Percentiles rank a stretch among this genome's conserved stretches.
phyloP scores from a whole-genome alignment of 768 basidiomycete species.

The Candolleomyces eurysporus region DNA sequence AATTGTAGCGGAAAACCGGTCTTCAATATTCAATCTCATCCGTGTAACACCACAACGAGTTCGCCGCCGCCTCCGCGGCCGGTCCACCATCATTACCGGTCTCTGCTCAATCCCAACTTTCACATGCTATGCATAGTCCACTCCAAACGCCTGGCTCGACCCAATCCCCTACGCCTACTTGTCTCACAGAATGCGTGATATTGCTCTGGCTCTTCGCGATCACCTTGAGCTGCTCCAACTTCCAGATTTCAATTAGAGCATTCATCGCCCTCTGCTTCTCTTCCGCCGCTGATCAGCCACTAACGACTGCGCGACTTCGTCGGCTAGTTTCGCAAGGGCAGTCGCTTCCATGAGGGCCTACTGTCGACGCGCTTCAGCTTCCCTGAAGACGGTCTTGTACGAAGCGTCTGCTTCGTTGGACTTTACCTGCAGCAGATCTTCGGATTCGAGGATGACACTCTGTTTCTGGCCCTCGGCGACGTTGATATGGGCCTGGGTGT shows the following conservation, averaged over 20 bases:
- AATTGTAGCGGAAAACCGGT: too few relatives aligned
- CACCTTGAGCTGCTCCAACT: conserved; percentile 56
- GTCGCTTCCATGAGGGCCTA: conserved; percentile 44
- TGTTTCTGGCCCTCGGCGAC: conserved; percentile 59
- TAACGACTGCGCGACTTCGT: conserved; percentile 41
- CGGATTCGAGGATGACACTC: conserved; percentile 52
- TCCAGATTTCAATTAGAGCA: conserved; percentile 44
- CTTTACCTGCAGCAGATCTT: conserved; percentile 51
- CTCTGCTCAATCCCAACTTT: too few relatives aligned
- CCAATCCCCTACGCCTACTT: conserved; percentile 30
- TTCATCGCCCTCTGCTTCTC: conserved; percentile 38
- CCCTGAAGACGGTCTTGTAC: not conserved
- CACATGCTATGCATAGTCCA: conserved; percentile 48
- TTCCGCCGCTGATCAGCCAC: conserved; percentile 24
- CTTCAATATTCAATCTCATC: too few relatives aligned
- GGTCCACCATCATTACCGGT: too few relatives aligned
- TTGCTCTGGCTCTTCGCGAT: too few relatives aligned
- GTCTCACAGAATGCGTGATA: too few relatives aligned
- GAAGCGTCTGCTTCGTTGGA: conserved; percentile 51
- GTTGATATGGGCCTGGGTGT: conserved; percentile 58
- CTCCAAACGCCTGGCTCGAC: conserved; percentile 38
- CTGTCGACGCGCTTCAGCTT: conserved; percentile 18
- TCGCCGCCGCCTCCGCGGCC: too few relatives aligned
- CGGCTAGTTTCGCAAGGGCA: conserved; percentile 49
- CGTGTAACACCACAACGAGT: too few relatives aligned